Evolutionary conservation across 2,329 filamentous ascomycete genomes (phyloP), one percentile per base, ranked within the genome.

Genomic region (Dryadomyces sulphureus): DNA sequence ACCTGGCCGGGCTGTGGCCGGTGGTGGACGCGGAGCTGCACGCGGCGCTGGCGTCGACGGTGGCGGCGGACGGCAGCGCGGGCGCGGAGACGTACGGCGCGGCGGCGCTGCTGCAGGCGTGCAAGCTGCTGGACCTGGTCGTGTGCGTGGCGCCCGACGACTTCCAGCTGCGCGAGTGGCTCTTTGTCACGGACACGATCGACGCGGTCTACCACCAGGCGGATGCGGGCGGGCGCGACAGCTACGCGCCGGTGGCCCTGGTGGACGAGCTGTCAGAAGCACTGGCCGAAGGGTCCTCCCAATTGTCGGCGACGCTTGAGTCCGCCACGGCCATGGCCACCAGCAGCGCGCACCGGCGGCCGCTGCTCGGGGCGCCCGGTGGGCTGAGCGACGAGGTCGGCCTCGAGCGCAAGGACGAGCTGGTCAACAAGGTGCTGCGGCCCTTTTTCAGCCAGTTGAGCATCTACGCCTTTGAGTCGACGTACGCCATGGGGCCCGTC

Each of bases 121-220:
- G 89, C 65, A 98, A 96, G 59, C 72, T 98, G 3, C 73, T 98
- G 4, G 92, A 98, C 57, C 69, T 88, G 19, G 70, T 98, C n/a
- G 74, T 96, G 14, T 81, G 87, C 38, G 70, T 89, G 7, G 82
- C 84, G 5, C 90, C 89, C 0, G 92, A 98, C 54, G 92, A 98
- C 60, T 98, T 96, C 64, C 92, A 96, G 62, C 75, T 96, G n/a
- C 83, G 94, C 56, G 87, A 95, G 66, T 98, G 92, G 92, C 76
- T 96, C 4, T 98, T 94, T 61, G 81, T 98, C 46, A 94, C 88
- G 2, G 92, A 98, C 62, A 96, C 90, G 14, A 89, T 95, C 52
- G 92, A 98, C 56, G 89, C 92, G 1, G 84, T 98, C 30, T 94
- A 98, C 62, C 79, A 84, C 12, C 80, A 86, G 0, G 65, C 77